These are phyloP conservation scores for Fusarium pseudograminearum DNA, from an alignment of 2,329 filamentous ascomycete genomes.

Conservation along the genomic window DNA sequence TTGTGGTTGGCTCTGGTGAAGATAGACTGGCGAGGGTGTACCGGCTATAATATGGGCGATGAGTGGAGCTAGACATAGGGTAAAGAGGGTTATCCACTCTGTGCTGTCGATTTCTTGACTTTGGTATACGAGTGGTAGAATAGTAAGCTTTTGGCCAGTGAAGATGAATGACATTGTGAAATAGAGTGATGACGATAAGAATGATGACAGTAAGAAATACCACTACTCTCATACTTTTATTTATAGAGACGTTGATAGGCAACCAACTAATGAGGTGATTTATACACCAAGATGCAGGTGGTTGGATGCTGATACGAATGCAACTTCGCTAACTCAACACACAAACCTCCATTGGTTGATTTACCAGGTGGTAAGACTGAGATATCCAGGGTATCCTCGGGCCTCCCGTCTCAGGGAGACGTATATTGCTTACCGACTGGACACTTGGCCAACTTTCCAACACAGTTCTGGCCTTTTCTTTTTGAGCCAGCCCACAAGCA, in stretches of 20 bases:
- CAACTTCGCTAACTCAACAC: no score
- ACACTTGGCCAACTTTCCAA: background rate
- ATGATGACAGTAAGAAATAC: background rate
- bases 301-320: background rate
- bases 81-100: constrained; percentile 26
- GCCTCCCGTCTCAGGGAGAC: background rate
- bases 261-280: background rate
- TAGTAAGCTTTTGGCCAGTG: background rate
- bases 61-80: constrained; percentile 25
- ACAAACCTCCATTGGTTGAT: background rate
- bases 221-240: background rate
- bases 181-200: background rate
- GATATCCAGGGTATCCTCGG: background rate
- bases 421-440: background rate
- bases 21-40: constrained; percentile 6
- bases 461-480: background rate
- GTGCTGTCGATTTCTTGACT: constrained; percentile 11
- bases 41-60: constrained; percentile 25
- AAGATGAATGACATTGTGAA: background rate
- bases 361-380: background rate
- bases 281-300: background rate
- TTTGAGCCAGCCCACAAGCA: background rate
- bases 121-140: constrained; percentile 10
- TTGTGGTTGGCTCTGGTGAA: constrained; percentile 7
- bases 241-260: background rate